A percentile compares a stretch with the other conserved stretches of the same genome.
Evolutionary conservation across 78 protist genomes (phyloP).

Genomic region (Polysphondylium violaceum): DNA sequence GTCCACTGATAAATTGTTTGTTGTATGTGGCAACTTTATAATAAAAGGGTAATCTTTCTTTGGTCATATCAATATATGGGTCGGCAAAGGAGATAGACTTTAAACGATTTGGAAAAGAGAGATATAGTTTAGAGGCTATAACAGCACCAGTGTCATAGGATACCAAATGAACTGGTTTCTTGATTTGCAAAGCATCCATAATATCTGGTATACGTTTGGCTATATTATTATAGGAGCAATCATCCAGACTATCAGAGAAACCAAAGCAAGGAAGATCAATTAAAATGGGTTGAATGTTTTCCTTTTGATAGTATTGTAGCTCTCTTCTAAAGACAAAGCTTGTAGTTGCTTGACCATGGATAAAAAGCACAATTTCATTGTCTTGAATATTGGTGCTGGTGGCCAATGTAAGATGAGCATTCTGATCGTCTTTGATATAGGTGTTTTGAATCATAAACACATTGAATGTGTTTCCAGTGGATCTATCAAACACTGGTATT

Average conservation of each 20-base stretch:
- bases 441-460: slow-evolving; percentile 23
- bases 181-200: slow-evolving; percentile 22
- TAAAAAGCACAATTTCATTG: slow-evolving; percentile 12
- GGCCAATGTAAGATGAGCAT: not conserved
- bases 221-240: slow-evolving; percentile 19
- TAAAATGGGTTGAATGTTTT: slow-evolving; percentile 27
- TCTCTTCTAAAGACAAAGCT: slow-evolving; percentile 21
- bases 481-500: slow-evolving; percentile 50
- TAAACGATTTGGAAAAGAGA: slow-evolving; percentile 17
- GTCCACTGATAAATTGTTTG: slow-evolving; percentile 16
- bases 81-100: slow-evolving; percentile 25
- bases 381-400: not conserved
- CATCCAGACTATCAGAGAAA: slow-evolving; percentile 16
- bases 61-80: slow-evolving; percentile 29
- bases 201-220: slow-evolving; percentile 43
- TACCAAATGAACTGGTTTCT: slow-evolving; percentile 32
- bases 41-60: slow-evolving; percentile 24
- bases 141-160: slow-evolving; percentile 26
- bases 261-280: slow-evolving; percentile 77
- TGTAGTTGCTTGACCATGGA: slow-evolving; percentile 56
- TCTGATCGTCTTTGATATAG: not conserved
- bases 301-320: not conserved
- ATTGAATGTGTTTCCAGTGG: not conserved
- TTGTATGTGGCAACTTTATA: too few species aligned
- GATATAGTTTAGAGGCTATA: slow-evolving; percentile 2